Conservation (phyloP, 805 yeast species). For the Sugiyamaella chiloensis region DNA sequence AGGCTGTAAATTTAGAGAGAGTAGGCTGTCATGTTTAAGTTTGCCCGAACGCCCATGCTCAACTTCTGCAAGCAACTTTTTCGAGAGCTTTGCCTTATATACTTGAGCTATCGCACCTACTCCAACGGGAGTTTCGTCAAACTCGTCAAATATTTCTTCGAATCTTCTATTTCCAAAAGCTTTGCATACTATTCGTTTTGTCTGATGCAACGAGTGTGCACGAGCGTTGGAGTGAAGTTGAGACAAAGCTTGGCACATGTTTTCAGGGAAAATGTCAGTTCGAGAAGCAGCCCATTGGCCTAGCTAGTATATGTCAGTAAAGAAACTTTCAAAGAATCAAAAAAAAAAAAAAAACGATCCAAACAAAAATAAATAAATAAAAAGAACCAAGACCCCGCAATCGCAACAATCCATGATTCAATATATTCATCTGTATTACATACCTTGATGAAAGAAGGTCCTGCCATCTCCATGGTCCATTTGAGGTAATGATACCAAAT, state of each 20-base stretch:
- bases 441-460: conserved; percentile 68
- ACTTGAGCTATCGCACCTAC: conserved; percentile 99
- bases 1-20: conserved; percentile 5
- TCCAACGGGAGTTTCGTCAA: conserved; percentile 74
- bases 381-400: conserved; percentile 2
- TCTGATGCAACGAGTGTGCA: conserved; percentile 62
- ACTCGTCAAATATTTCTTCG: conserved; percentile 78
- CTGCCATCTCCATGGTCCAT: conserved; percentile 73
- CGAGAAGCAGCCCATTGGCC: conserved; percentile 99
- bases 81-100: conserved; percentile 60
- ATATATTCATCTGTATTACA: conserved; percentile 16
- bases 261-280: conserved; percentile 83
- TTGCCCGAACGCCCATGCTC: conserved; percentile 18
- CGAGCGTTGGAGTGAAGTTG: conserved; percentile 78
- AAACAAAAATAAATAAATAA: not conserved
- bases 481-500: conserved; percentile 70
- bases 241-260: conserved; percentile 72
- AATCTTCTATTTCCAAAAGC: conserved; percentile 58
- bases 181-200: conserved; percentile 54
- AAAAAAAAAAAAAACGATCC: not conserved
- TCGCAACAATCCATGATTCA: conserved; percentile 7
- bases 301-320: conserved; percentile 46
- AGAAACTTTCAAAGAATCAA: conserved; percentile 25
- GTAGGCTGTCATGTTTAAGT: not conserved
- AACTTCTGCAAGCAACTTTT: conserved; percentile 9